Percentiles rank a stretch among this genome's conserved stretches.
Evolutionary conservation across 2,329 filamentous ascomycete genomes (phyloP).

Genomic region (Colletotrichum echinochloae): DNA sequence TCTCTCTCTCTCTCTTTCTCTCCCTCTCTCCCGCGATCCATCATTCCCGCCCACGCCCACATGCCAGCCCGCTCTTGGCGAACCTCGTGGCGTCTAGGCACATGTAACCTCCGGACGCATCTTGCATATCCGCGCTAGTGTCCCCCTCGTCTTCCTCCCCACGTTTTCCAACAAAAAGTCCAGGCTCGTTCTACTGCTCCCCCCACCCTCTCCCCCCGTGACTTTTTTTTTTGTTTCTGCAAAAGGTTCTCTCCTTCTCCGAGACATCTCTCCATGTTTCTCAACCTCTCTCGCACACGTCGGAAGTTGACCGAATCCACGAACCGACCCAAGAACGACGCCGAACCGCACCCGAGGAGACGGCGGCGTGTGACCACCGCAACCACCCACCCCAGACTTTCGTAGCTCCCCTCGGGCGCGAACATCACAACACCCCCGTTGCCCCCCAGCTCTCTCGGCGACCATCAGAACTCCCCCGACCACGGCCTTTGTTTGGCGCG

Average conservation of each 20-base stretch:
- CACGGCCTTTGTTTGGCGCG: background rate
- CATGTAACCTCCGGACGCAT: constrained; percentile 36
- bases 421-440: too few relatives aligned
- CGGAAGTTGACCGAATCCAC: constrained; percentile 17
- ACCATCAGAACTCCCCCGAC: too few relatives aligned
- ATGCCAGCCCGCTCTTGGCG: background rate
- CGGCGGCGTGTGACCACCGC: too few relatives aligned
- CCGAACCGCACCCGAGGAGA: too few relatives aligned
- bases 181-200: background rate
- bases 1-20: background rate
- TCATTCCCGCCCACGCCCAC: constrained; percentile 4
- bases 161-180: constrained; percentile 22
- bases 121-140: constrained; percentile 35
- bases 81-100: background rate
- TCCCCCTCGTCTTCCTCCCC: background rate
- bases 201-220: too few relatives aligned
- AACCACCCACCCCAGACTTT: too few relatives aligned
- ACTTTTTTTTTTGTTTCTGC: too few relatives aligned
- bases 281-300: background rate
- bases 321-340: too few relatives aligned
- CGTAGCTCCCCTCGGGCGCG: too few relatives aligned
- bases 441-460: too few relatives aligned
- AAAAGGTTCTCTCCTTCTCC: too few relatives aligned
- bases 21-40: background rate
- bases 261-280: too few relatives aligned